Evolutionary conservation across 805 yeast genomes (phyloP).

Genomic region (Saturnispora bothae): DNA sequence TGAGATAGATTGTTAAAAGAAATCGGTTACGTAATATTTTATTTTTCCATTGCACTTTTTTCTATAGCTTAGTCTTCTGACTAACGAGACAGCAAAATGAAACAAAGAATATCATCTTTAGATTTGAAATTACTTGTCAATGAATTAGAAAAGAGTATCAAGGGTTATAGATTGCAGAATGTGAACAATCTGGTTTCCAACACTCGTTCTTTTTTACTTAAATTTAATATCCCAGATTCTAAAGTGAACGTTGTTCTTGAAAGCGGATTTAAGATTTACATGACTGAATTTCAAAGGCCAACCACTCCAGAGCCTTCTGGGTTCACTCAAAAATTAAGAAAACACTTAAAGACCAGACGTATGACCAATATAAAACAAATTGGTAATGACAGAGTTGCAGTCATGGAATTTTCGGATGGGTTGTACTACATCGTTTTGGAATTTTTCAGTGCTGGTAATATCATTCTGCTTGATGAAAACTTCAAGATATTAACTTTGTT

Average conservation of each 20-base stretch:
- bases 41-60: neutral
- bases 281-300: conserved; percentile 73
- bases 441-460: conserved; percentile 92
- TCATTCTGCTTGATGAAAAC: conserved; percentile 63
- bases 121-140: conserved; percentile 64
- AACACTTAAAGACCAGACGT: conserved; percentile 74
- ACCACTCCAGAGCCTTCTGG: conserved; percentile 75
- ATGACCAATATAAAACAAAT: conserved; percentile 65
- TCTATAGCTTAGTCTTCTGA: neutral
- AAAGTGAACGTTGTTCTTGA: conserved; percentile 69
- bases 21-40: neutral
- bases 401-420: conserved; percentile 79
- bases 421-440: conserved; percentile 68
- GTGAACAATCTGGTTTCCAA: conserved; percentile 72
- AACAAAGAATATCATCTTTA: conserved; percentile 81
- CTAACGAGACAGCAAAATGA: conserved; percentile 15
- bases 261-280: conserved; percentile 73
- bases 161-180: conserved; percentile 67
- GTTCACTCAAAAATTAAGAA: conserved; percentile 77
- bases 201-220: conserved; percentile 61
- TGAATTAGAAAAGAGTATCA: conserved; percentile 50
- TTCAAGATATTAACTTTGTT: conserved; percentile 61
- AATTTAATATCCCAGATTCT: conserved; percentile 75
- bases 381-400: conserved; percentile 73
- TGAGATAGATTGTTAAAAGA: neutral